Evolutionary conservation across 768 basidiomycete species (phyloP).

Genomic region (Lactifluus echinatus): DNA sequence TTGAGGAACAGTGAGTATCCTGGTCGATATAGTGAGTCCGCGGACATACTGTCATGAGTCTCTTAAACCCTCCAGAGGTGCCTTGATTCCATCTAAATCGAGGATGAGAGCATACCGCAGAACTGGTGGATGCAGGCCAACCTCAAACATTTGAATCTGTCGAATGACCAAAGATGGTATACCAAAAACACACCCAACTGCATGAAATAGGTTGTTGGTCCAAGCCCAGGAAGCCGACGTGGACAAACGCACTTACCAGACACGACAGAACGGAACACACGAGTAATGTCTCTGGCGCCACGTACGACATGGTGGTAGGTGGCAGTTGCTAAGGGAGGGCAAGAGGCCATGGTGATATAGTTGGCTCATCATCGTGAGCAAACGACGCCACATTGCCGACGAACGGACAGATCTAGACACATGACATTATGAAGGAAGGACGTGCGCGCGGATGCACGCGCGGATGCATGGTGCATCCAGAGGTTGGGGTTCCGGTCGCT

Average conservation of each 20-base stretch:
- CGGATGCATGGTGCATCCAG: too few relatives aligned
- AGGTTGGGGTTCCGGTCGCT: too few relatives aligned
- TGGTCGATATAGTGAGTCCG: background rate
- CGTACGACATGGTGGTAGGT: slow-evolving; percentile 45
- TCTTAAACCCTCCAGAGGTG: slow-evolving; percentile 66
- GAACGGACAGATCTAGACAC: background rate
- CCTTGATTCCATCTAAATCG: slow-evolving; percentile 56
- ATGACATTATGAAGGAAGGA: background rate
- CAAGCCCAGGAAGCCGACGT: background rate
- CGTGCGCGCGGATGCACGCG: too few relatives aligned
- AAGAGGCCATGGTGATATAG: background rate
- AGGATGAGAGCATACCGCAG: background rate
- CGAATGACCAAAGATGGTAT: slow-evolving; percentile 71
- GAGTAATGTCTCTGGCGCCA: slow-evolving; percentile 50
- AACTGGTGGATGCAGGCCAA: slow-evolving; percentile 25
- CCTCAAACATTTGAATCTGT: slow-evolving; percentile 66
- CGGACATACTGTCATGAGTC: slow-evolving; percentile 70
- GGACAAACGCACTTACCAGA: slow-evolving; percentile 34
- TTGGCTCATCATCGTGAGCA: background rate
- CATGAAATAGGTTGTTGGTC: background rate
- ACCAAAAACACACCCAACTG: slow-evolving; percentile 56
- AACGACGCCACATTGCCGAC: background rate
- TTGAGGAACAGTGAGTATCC: slow-evolving; percentile 22
- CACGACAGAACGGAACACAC: slow-evolving; percentile 50
- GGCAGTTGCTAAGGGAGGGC: background rate